Conservation (phyloP, 2,329 filamentous ascomycete genomes). For the Anisogramma anomala region DNA sequence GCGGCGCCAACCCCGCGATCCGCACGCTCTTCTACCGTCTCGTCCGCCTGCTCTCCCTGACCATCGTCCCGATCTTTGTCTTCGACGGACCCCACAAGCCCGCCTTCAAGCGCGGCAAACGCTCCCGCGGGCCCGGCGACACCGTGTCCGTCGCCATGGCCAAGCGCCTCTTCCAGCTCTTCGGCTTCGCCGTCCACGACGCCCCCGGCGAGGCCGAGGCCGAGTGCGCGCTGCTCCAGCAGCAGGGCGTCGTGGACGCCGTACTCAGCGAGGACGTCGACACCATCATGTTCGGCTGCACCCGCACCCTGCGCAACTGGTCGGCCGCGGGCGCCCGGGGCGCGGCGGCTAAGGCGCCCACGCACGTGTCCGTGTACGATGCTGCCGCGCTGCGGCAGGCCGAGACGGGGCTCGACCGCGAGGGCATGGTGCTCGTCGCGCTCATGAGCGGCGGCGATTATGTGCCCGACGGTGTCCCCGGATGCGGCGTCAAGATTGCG, state of each 20-base stretch:
- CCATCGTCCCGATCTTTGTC: slow-evolving; percentile 41
- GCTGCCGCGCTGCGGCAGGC: slow-evolving; percentile 39
- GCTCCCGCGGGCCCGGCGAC: slow-evolving; percentile 50
- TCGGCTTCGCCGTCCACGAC: slow-evolving; percentile 73
- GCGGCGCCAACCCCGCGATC: slow-evolving; percentile 80
- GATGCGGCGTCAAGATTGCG: slow-evolving; percentile 78
- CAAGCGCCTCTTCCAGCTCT: slow-evolving; percentile 72
- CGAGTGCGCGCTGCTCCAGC: slow-evolving; percentile 81
- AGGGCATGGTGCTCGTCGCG: slow-evolving; percentile 89
- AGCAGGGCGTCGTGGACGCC: slow-evolving; percentile 73
- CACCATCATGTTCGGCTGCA: slow-evolving; percentile 92
- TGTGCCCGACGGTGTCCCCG: slow-evolving; percentile 72
- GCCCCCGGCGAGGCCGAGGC: slow-evolving; percentile 94
- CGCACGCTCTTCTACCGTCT: slow-evolving; percentile 90
- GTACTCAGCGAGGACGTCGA: slow-evolving; percentile 96
- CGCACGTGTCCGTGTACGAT: slow-evolving; percentile 77
- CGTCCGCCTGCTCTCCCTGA: slow-evolving; percentile 38
- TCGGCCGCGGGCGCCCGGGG: slow-evolving; percentile 56
- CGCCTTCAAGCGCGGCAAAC: slow-evolving; percentile 77
- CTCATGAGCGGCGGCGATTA: slow-evolving; percentile 96
- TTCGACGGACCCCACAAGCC: slow-evolving; percentile 44
- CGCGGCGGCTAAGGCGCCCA: slow-evolving; percentile 49
- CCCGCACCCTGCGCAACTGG: slow-evolving; percentile 69
- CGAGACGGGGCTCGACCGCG: slow-evolving; percentile 56
- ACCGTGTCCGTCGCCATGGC: slow-evolving; percentile 61